Base-by-base conservation (phyloP, 257 asterid species). In the Solanum neorickii region DNA sequence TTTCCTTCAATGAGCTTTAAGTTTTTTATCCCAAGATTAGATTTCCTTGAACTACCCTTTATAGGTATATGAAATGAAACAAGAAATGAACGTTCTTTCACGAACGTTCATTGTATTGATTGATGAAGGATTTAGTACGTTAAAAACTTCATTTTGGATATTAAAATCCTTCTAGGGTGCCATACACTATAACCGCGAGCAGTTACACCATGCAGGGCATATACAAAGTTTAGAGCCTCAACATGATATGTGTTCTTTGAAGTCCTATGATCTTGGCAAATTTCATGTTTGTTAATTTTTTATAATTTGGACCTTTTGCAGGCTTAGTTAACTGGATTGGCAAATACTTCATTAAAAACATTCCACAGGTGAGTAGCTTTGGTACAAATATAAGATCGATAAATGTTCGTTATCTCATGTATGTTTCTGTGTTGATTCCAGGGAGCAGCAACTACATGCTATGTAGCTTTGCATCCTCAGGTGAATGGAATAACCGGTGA, bases 391-490 rank as follows among this genome's bases (percentile, higher is more conserved):
- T 44, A 44, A 8, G 65, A 78, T 15, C 0, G 20, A 25, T 73
- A 46, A 78, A 25, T 12, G 60, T 42, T 29, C 0, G 84, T 65
- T 60, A 66, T 12, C 59, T 84, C 29, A 37, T 21, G 41, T 52
- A 84, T 52, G 52, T 11, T 41, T 44, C 29, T 85, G 9, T 31
- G 29, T 83, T 75, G 42, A 49, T 65, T 33, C 56, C 23, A 91
- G 90, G 92, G 92, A 44, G 92, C 92, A n/a, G 92, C 92, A 69
- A 89, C 92, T 3, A 87, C 90, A 72, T 91, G 92, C 77, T 91
- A 87, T 86, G 91, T 89, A 60, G 93, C 92, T 16, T 72, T 91
- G 89, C 88, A 91, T 77, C 92, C 92, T 13, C 87, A 88, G 70
- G 87, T 91, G 41, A 83, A 86, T 74, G 92, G 93, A 13, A 70